Evolutionary conservation across 208 protist species (phyloP).

Genomic region (Phytomonas sp.): DNA sequence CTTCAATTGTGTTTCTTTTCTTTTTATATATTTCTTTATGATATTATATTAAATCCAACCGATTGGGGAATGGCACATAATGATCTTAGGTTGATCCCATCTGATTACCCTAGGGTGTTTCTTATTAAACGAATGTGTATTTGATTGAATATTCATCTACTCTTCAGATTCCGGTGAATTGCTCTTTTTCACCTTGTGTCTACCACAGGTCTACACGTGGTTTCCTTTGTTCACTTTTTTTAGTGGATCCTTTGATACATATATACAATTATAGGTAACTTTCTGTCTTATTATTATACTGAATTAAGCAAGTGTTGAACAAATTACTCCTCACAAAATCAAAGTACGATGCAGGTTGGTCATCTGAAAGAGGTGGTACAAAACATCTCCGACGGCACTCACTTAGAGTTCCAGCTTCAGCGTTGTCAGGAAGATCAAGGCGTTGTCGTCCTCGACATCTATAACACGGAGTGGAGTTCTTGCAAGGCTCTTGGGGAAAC

Average conservation of each 20-base stretch:
- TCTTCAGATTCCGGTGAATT: neutral
- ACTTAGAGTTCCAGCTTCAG: conserved; percentile 75
- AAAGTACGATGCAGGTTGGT: conserved; percentile 13
- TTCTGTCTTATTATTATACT: conserved; percentile 2
- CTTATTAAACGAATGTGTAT: neutral
- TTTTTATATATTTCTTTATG: conserved; percentile 11
- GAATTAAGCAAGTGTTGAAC: neutral
- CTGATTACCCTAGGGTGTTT: neutral
- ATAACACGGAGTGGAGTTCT: conserved; percentile 83
- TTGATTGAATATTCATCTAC: neutral
- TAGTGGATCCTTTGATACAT: neutral
- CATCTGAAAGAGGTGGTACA: conserved; percentile 77
- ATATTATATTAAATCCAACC: neutral
- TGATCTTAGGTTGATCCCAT: neutral
- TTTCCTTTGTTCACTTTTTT: neutral
- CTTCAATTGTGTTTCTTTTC: conserved; percentile 7
- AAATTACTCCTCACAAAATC: conserved; percentile 1
- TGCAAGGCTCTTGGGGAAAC: conserved; percentile 79
- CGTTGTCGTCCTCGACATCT: conserved; percentile 79
- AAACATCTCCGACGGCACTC: conserved; percentile 50
- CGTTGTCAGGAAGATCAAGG: conserved; percentile 74
- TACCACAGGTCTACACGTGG: neutral
- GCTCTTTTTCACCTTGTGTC: neutral
- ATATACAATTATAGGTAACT: neutral
- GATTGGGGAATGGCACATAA: neutral